Evolutionary conservation across 495 filamentous ascomycete genomes (phyloP).

Genomic region (Xylaria longipes): DNA sequence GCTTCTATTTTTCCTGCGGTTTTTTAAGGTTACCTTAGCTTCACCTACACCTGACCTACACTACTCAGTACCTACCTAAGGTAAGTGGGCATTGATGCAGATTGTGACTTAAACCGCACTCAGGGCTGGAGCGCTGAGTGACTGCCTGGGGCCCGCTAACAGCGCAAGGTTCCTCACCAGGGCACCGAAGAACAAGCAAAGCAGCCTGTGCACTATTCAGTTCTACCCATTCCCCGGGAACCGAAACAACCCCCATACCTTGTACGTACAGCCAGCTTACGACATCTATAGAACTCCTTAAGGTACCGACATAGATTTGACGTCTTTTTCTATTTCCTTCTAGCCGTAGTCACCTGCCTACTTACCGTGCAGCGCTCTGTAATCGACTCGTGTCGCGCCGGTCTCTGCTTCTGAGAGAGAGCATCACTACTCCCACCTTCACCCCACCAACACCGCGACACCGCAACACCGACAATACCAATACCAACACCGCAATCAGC

Average conservation of each 20-base stretch:
- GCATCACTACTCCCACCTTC: neutral
- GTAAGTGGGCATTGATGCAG: neutral
- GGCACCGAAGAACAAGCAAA: neutral
- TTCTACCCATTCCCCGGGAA: slow-evolving; percentile 4
- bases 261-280: slow-evolving; percentile 11
- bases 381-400: neutral
- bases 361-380: neutral
- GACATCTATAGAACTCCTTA: slow-evolving; percentile 15
- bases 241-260: slow-evolving; percentile 6
- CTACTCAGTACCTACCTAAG: too few relatives aligned
- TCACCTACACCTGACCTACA: neutral
- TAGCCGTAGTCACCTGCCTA: neutral
- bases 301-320: slow-evolving; percentile 8
- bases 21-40: neutral
- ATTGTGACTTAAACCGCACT: neutral
- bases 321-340: slow-evolving; percentile 10
- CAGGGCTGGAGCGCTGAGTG: neutral
- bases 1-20: neutral
- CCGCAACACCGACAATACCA: neutral
- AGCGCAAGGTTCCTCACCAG: neutral
- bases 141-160: neutral
- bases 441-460: slow-evolving; percentile 18
- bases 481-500: neutral
- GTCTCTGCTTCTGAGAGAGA: neutral
- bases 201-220: neutral